Percentiles rank a stretch among this genome's conserved stretches.
Conservation (phyloP, 1,139 yeast species). For the Zhuliangozyma blackwelliae region DNA sequence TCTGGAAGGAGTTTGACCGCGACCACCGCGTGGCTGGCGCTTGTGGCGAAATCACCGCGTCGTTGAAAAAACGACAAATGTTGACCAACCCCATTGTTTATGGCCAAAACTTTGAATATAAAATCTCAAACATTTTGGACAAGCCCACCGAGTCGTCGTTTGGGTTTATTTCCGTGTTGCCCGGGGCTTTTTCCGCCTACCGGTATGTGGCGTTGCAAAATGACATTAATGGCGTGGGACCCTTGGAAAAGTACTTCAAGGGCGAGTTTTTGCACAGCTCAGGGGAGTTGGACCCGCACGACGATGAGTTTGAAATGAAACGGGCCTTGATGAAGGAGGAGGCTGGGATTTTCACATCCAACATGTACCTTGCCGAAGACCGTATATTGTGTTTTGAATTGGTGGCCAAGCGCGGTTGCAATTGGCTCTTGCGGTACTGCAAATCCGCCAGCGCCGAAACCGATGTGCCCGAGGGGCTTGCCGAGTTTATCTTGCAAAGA, state of each 20-base stretch:
- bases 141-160: conserved; percentile 45
- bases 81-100: conserved; percentile 44
- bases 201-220: conserved; percentile 39
- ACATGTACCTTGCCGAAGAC: conserved; percentile 50
- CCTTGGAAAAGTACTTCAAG: conserved; percentile 45
- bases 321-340: conserved; percentile 38
- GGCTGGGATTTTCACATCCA: conserved; percentile 48
- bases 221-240: conserved; percentile 42
- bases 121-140: conserved; percentile 43
- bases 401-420: conserved; percentile 42
- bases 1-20: conserved; percentile 47
- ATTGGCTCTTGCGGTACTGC: conserved; percentile 45
- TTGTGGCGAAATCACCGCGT: conserved; percentile 48
- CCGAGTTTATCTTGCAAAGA: conserved; percentile 46
- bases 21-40: conserved; percentile 50
- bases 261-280: conserved; percentile 47
- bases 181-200: conserved; percentile 47
- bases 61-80: conserved; percentile 37
- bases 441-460: conserved; percentile 47
- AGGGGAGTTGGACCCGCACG: conserved; percentile 44
- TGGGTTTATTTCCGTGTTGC: conserved; percentile 45
- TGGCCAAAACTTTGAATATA: conserved; percentile 47
- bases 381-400: conserved; percentile 47
- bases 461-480: conserved; percentile 45
- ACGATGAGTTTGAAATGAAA: conserved; percentile 43